Base-by-base conservation (phyloP, 768 basidiomycete species). In the Punctularia strigosozonata region DNA sequence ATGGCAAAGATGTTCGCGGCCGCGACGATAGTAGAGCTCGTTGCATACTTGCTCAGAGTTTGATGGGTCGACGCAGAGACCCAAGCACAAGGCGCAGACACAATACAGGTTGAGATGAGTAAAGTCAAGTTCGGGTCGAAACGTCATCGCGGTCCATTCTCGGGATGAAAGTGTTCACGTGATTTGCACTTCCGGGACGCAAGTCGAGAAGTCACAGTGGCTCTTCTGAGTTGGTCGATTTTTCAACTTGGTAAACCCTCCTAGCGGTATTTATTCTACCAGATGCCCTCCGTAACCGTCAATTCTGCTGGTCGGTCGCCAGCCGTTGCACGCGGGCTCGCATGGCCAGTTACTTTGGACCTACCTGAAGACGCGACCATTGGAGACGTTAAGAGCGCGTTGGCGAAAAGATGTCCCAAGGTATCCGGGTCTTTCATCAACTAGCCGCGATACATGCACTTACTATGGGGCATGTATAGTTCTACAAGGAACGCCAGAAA, bases 401-500 rank as follows among this genome's bases (percentile, higher is more conserved):
- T 92, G 42, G 64, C 73, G 6, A 55, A 61, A 35, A 69, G 68
- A 42, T 69, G 63, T 46, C 75, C 75, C n/a, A 63, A 61, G 50
- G 77, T 69, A n/a, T n/a, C n/a, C n/a, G 42, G 25, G 64, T 34
- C 33, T 30, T 53, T 15, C 15, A 22, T 19, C 17, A n/a, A n/a
- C n/a, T n/a, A n/a, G 25, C 19, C 25, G 0, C 24, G 6, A 30
- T 28, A 1, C 14, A 39, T 25, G 36, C 41, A n/a, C 25, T 22
- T 35, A 37, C 25, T 23, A 25, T n/a, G 28, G 26, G 26, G n/a
- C 13, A 28, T 22, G 19, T 41, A 23, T 46, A 95, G 90, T 74
- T 92, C 46, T 69, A 76, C 42, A 50, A 68, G 1, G 59, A 75
- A 34, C 73, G 90, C 13, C 91, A 94, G 53, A 81, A 80, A 50